Evolutionary conservation across 2,329 filamentous ascomycete species (phyloP), one percentile per base, ranked within the genome.

Genomic region (Exophiala lecanii-corni): DNA sequence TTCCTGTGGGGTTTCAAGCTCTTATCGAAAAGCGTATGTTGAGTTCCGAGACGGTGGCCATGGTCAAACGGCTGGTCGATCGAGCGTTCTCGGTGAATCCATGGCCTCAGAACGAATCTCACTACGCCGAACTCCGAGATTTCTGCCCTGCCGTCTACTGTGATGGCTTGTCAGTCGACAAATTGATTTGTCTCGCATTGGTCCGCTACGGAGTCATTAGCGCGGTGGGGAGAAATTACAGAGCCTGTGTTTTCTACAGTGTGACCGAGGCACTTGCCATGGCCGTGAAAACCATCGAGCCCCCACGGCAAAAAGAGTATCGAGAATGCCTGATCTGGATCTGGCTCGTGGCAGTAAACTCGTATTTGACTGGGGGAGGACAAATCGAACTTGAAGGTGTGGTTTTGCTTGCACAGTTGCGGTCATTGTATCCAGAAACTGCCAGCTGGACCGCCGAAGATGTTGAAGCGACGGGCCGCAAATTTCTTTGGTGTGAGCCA

Each of bases 241-340:
- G 18, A 15, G 4, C 18, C 10, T 35, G 32, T 35, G 15, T 35
- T 3, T 35, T 17, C 32, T 17, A 35, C 12, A 35, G 32, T 19
- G 15, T 35, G 15, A 19, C 15, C 2, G 15, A 17, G 12, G 18
- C 18, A 15, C 16, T 35, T 4, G 10, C 32, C 10, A 16, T 17
- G 4, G 32, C 32, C 4, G 32, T 35, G 4, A 16, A 15, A 4
- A 4, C 32, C 12, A 35, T 35, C 15, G 18, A 4, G 10, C 6
- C 18, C 2, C 32, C 32, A 2, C 10, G 9, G 10, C 12, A 19
- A 19, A 35, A 4, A 3, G 32, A 35, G 7, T 16, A 17, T 16
- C 32, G 32, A 19, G 10, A 35, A 19, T 35, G 32, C 32, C 17
- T 35, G 15, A 35, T 35, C 32, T 35, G 32, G 32, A 35, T 35